phyloP scores from a whole-genome alignment of 169 alveolate species.

The Ichthyophthirius multifiliis region DNA sequence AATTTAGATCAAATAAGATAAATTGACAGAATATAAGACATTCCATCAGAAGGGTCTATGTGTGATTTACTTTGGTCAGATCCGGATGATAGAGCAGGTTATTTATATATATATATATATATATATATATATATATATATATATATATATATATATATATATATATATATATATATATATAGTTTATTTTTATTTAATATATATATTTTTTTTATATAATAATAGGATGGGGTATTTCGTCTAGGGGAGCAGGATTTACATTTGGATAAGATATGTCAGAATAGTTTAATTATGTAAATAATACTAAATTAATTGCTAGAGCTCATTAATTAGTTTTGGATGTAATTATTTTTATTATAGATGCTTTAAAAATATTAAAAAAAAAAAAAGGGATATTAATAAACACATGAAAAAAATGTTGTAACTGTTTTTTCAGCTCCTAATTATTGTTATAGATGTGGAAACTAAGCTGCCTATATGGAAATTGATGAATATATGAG shows the following conservation, averaged over 20 bases:
- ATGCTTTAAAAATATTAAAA: background rate
- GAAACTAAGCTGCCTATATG: conserved; percentile 94
- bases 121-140: too few relatives aligned
- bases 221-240: conserved; percentile 93
- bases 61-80: conserved; percentile 99
- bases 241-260: conserved; percentile 98
- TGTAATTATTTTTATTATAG: conserved; percentile 39
- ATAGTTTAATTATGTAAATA: conserved; percentile 91
- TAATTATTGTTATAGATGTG: conserved; percentile 95
- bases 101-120: too few relatives aligned
- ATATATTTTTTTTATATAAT: conserved; percentile 11
- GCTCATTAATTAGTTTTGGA: conserved; percentile 97
- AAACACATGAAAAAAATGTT: conserved; percentile 90
- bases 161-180: background rate
- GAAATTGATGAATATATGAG: conserved; percentile 93
- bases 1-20: conserved; percentile 92
- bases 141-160: too few relatives aligned
- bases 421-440: conserved; percentile 97
- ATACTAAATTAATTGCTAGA: conserved; percentile 92
- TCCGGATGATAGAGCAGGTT: conserved; percentile 92
- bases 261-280: conserved; percentile 94
- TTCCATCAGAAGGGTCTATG: conserved; percentile 98
- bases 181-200: background rate
- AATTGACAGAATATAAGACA: conserved; percentile 85
- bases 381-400: conserved; percentile 76